Conservation (phyloP, 2,329 filamentous ascomycete genomes). For the Colletotrichum sp. region DNA sequence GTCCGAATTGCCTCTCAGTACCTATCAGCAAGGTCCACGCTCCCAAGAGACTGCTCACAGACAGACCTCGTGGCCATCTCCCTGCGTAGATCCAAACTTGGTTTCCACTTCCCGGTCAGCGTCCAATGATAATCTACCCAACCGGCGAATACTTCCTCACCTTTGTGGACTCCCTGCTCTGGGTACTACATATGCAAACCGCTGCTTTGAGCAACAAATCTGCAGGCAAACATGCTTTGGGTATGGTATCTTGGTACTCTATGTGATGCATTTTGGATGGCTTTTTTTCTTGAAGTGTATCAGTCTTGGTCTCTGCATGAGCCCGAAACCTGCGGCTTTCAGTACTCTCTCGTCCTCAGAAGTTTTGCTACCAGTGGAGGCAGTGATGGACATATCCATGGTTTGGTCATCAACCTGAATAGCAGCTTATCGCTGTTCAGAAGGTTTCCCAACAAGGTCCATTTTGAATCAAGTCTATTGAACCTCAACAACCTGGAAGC, state of each 20-base stretch:
- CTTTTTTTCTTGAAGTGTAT: not conserved
- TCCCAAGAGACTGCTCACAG: not conserved
- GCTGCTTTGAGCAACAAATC: not conserved
- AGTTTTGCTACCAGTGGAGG: not conserved
- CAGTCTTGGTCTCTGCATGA: not conserved
- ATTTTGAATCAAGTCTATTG: not conserved
- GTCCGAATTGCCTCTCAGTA: conserved; percentile 4
- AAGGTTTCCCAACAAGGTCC: not conserved
- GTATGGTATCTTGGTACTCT: not conserved
- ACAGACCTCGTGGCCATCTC: not conserved
- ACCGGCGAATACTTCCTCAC: not conserved
- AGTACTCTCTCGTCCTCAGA: not conserved
- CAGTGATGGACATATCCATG: not conserved
- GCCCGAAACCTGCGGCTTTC: not conserved
- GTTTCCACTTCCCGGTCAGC: conserved; percentile 18
- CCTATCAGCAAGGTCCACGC: not conserved
- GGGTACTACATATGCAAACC: not conserved
- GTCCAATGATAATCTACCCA: not conserved
- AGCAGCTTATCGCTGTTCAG: not conserved
- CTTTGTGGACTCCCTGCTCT: not conserved
- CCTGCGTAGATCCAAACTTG: conserved; percentile 11
- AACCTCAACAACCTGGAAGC: not conserved
- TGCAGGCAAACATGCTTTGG: not conserved
- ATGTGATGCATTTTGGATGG: not conserved
- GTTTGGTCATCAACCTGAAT: not conserved